A percentile compares a stretch with the other conserved stretches of the same genome.
Conservation (phyloP, 2,329 filamentous ascomycete genomes). For the Fonsecaea pugnacius region DNA sequence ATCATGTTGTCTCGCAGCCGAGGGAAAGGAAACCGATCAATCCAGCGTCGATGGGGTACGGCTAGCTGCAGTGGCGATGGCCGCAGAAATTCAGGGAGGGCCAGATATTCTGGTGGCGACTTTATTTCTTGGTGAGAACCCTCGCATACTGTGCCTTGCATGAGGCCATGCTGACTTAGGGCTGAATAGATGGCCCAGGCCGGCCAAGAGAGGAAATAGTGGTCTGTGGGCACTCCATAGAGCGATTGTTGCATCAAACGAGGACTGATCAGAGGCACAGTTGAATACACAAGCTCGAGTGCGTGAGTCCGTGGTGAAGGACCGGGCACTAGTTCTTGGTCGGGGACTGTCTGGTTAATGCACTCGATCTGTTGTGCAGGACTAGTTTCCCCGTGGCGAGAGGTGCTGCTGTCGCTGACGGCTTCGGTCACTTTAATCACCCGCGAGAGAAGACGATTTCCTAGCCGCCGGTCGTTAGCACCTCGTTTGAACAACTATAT, state of each 20-base stretch:
- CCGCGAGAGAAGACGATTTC: not conserved
- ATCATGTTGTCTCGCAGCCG: constrained; percentile 48
- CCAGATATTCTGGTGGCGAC: constrained; percentile 35
- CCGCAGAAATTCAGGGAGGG: constrained; percentile 39
- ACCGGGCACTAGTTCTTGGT: not conserved
- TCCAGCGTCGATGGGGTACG: constrained; percentile 45
- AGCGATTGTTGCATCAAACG: not conserved
- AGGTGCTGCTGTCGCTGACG: not conserved
- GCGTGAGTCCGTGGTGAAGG: not conserved
- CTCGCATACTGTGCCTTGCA: constrained; percentile 41
- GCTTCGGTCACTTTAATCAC: not conserved
- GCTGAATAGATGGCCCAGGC: constrained; percentile 16
- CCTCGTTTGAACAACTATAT: not conserved
- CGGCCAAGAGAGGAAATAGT: constrained; percentile 9
- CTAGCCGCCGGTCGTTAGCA: not conserved
- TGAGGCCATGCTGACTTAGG: constrained; percentile 15
- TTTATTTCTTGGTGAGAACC: constrained; percentile 35
- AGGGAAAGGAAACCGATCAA: constrained; percentile 50
- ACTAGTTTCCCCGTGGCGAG: not conserved
- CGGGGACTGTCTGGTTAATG: not conserved
- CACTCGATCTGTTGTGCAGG: not conserved
- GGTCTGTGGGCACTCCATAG: constrained; percentile 5
- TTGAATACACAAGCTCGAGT: not conserved
- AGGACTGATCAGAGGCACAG: not conserved
- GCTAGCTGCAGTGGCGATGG: constrained; percentile 44